These are phyloP conservation scores for Neofusicoccum parvum DNA, from an alignment of 2,329 filamentous ascomycete genomes.

Conservation along the genomic window DNA sequence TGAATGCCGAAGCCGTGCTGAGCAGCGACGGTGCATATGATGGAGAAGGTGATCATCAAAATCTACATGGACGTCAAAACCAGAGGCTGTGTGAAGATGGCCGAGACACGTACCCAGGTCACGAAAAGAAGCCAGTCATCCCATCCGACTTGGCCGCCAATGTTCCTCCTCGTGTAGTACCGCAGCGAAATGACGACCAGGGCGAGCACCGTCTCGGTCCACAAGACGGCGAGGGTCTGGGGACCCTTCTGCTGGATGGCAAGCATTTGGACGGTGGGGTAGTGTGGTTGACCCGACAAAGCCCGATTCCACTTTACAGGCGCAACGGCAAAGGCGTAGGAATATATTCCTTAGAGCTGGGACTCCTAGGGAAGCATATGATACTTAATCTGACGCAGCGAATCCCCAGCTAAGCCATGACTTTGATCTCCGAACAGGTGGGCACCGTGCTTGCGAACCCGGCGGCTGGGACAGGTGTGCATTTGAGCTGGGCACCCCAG, in stretches of 20 bases:
- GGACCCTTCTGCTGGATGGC: conserved; percentile 5
- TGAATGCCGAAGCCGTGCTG: conserved; percentile 1
- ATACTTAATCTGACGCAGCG: no score
- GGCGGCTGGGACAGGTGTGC: no score
- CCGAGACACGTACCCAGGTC: background rate
- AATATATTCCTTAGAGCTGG: no score
- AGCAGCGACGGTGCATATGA: conserved; percentile 1
- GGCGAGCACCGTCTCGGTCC: background rate
- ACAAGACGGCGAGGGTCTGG: background rate
- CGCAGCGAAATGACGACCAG: background rate
- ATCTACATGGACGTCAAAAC: background rate
- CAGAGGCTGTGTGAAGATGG: no score
- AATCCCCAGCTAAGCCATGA: no score
- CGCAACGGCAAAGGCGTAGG: no score
- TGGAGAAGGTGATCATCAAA: background rate
- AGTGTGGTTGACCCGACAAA: background rate
- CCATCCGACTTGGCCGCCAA: conserved; percentile 8
- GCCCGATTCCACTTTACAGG: background rate
- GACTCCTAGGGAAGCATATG: no score
- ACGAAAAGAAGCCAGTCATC: conserved; percentile 6
- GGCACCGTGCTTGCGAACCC: no score
- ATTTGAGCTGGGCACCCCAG: no score
- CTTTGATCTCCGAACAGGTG: no score
- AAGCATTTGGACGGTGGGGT: background rate
- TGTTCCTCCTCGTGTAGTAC: background rate